phyloP scores from a whole-genome alignment of 805 yeast genomes.

The Candida sakaeoensis region DNA sequence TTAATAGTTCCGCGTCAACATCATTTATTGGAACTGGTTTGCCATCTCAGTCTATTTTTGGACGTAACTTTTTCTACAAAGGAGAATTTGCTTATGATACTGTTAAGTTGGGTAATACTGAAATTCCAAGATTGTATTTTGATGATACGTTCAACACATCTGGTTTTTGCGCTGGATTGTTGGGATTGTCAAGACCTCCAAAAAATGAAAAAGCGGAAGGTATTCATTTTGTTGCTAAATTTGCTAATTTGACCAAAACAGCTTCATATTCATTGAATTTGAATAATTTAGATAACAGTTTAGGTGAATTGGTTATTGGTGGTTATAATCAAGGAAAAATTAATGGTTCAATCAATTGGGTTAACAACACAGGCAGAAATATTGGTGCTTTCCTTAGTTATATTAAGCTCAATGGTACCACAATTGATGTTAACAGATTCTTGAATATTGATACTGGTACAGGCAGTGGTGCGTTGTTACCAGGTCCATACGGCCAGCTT shows the following conservation, averaged over 20 bases:
- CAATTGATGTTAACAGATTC: not conserved
- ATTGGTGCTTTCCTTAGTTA: not conserved
- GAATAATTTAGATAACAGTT: not conserved
- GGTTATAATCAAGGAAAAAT: not conserved
- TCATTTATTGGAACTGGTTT: not conserved
- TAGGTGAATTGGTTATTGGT: not conserved
- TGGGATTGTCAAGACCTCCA: not conserved
- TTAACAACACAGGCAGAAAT: not conserved
- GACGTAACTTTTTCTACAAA: not conserved
- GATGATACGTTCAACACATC: not conserved
- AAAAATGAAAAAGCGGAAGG: not conserved
- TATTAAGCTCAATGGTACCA: not conserved
- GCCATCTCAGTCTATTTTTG: not conserved
- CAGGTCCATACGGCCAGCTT: not conserved
- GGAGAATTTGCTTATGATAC: not conserved
- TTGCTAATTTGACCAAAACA: not conserved
- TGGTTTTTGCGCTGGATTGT: not conserved
- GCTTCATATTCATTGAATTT: constrained; percentile 2
- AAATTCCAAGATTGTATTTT: not conserved
- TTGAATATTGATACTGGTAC: not conserved
- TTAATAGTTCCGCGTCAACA: not conserved
- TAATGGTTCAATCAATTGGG: constrained; percentile 1
- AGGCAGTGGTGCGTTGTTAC: not conserved
- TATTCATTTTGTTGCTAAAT: not conserved
- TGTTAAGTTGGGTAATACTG: not conserved